Evolutionary conservation across 331 rosid species (phyloP).

Genomic region (Rosa hybrid): DNA sequence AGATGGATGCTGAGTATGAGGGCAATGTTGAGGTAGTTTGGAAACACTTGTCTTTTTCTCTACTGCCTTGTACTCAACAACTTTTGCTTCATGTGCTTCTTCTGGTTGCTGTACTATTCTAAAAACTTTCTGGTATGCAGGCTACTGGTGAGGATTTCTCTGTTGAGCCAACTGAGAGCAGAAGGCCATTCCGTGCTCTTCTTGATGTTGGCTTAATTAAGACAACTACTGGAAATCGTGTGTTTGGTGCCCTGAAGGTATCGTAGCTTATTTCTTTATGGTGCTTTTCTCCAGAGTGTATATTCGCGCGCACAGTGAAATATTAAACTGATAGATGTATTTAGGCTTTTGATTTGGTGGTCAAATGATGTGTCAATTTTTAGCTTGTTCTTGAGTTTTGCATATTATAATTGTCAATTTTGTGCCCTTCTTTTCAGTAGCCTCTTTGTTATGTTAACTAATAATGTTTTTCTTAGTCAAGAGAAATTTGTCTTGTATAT

Average conservation of each 20-base stretch:
- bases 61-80: not conserved
- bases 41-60: no score
- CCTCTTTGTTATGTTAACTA: not conserved
- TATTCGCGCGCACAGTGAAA: no score
- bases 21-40: slow-evolving; percentile 86
- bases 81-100: no score
- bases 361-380: not conserved
- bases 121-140: slow-evolving; percentile 20
- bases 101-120: not conserved
- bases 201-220: slow-evolving; percentile 88
- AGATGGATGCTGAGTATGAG: slow-evolving; percentile 80
- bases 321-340: not conserved
- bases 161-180: slow-evolving; percentile 80
- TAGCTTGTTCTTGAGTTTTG: not conserved
- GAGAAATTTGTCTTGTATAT: not conserved
- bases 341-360: not conserved
- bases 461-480: not conserved
- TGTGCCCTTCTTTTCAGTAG: not conserved
- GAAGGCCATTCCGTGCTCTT: slow-evolving; percentile 98
- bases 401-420: not conserved
- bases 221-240: slow-evolving; percentile 93
- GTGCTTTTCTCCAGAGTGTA: not conserved
- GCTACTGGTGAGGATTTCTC: slow-evolving; percentile 92
- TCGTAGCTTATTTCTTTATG: no score
- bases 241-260: slow-evolving; percentile 94